Evolutionary conservation across 2,329 filamentous ascomycete species (phyloP), one percentile per base, ranked within the genome.

Genomic region (Lomentospora prolificans): DNA sequence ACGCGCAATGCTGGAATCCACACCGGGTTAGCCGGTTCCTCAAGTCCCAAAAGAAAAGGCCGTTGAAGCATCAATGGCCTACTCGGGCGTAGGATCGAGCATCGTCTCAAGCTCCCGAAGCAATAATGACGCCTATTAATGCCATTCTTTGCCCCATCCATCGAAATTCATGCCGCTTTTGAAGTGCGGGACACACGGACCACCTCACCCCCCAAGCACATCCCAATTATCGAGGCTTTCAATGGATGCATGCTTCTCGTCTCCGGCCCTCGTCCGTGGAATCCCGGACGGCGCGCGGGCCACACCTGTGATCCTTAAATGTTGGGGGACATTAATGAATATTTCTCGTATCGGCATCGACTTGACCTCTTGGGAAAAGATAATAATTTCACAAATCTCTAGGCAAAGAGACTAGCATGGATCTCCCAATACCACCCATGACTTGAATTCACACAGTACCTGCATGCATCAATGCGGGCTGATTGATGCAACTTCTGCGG

Each of bases 301-400:
- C 44, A 48, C 44, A 22, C 44, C 22, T 10, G 44, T 25, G 44
- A 48, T 48, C 44, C 44, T 22, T 48, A 22, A 48, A 22, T 25
- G 22, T 22, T 25, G 17, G 44, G 22, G 44, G 44, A 10, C 44
- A 10, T 10, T 25, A 48, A 22, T 48, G 44, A 27, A 19, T 17
- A 48, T 48, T 22, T 48, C 44, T 48, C 44, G 44, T 48, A 48
- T 48, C 44, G 44, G 44, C 22, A 22, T 17, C n/a, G 36, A 41
- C 5, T 41, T 12, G n/a, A 19, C 2, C 36, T 41, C 36, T 6
- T 14, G n/a, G 36, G 36, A 17, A 14, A 17, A 41, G 14, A 17
- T 19, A 8, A 17, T 41, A 41, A 17, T 41, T 41, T 41, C 36
- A 41, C 12, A 8, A 17, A 17, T 17, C 19, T n/a, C n/a, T n/a